phyloP scores from a whole-genome alignment of 176 grass and related monocot genomes.

The Oryza punctata region DNA sequence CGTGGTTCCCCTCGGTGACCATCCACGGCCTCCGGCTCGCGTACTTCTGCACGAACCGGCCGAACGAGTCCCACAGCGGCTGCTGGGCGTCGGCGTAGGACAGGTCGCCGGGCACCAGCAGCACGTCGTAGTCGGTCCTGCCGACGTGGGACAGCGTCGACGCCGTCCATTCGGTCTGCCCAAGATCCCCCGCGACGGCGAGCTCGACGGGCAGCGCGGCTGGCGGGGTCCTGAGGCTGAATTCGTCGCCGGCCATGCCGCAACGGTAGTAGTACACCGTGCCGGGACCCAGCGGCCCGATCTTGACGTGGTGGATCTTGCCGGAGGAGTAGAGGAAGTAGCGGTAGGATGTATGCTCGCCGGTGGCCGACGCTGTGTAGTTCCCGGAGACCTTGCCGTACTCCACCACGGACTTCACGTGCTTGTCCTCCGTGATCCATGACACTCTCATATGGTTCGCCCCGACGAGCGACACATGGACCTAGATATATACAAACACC shows the following conservation, averaged over 20 bases:
- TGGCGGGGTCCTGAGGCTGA: conserved; percentile 74
- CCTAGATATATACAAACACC: conserved; percentile 32
- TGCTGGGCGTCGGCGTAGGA: conserved; percentile 86
- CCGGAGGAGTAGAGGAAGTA: conserved; percentile 91
- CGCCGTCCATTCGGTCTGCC: conserved; percentile 90
- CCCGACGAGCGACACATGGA: conserved; percentile 67
- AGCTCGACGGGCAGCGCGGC: conserved; percentile 72
- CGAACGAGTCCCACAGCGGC: conserved; percentile 85
- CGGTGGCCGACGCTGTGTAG: conserved; percentile 54
- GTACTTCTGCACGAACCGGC: conserved; percentile 71
- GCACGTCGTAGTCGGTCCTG: conserved; percentile 63
- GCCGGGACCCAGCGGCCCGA: conserved; percentile 69
- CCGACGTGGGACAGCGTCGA: conserved; percentile 74
- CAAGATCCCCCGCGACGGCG: conserved; percentile 76
- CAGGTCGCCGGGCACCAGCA: conserved; percentile 89
- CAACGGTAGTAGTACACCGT: conserved; percentile 88
- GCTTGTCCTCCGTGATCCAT: conserved; percentile 80
- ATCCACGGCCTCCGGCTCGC: conserved; percentile 85
- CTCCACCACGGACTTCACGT: conserved; percentile 55
- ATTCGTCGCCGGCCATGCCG: conserved; percentile 55
- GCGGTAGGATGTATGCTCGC: conserved; percentile 72
- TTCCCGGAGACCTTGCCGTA: conserved; percentile 57
- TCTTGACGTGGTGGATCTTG: conserved; percentile 89
- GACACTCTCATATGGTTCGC: conserved; percentile 56
- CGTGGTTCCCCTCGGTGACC: conserved; percentile 91